phyloP scores from a whole-genome alignment of 352 stramenopile genomes.

The Phytophthora pluvialis region DNA sequence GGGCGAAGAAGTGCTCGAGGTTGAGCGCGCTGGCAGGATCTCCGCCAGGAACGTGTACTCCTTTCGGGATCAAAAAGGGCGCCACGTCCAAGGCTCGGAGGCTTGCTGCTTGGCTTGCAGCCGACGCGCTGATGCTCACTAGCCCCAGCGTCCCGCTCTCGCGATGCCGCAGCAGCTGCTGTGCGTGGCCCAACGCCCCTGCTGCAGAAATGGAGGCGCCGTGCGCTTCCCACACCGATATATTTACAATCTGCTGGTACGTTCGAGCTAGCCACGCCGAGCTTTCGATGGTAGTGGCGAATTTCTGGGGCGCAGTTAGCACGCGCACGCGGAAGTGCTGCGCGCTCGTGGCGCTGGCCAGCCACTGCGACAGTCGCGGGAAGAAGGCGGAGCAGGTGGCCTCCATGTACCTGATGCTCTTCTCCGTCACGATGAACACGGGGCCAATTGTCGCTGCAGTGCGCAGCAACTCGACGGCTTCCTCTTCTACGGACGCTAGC shows the following conservation, averaged over 20 bases:
- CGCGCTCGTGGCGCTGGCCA: slow-evolving; percentile 24
- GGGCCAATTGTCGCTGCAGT: slow-evolving; percentile 45
- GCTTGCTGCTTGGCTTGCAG: slow-evolving; percentile 40
- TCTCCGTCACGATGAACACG: slow-evolving; percentile 62
- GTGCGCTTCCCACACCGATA: slow-evolving; percentile 30
- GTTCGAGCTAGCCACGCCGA: slow-evolving; percentile 51
- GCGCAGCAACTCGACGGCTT: slow-evolving; percentile 53
- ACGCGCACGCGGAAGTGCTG: slow-evolving; percentile 42
- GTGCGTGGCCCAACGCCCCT: not conserved
- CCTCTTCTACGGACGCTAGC: slow-evolving; percentile 56
- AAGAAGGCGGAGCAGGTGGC: slow-evolving; percentile 55
- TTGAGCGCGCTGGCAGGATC: slow-evolving; percentile 24
- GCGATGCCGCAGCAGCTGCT: slow-evolving; percentile 29
- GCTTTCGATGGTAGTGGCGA: slow-evolving; percentile 42
- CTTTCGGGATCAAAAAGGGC: slow-evolving; percentile 53
- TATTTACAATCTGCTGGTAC: slow-evolving; percentile 48
- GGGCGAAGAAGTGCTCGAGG: slow-evolving; percentile 68
- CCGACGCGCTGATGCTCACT: slow-evolving; percentile 46
- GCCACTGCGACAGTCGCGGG: slow-evolving; percentile 52
- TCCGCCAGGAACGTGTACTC: slow-evolving; percentile 36
- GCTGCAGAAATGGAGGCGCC: slow-evolving; percentile 12
- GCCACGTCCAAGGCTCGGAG: slow-evolving; percentile 41
- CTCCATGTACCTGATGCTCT: slow-evolving; percentile 55
- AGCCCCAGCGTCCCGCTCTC: slow-evolving; percentile 49
- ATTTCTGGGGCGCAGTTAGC: slow-evolving; percentile 49